Evolutionary conservation across 441 rosid species (phyloP).

Genomic region (Gossypium aridum): DNA sequence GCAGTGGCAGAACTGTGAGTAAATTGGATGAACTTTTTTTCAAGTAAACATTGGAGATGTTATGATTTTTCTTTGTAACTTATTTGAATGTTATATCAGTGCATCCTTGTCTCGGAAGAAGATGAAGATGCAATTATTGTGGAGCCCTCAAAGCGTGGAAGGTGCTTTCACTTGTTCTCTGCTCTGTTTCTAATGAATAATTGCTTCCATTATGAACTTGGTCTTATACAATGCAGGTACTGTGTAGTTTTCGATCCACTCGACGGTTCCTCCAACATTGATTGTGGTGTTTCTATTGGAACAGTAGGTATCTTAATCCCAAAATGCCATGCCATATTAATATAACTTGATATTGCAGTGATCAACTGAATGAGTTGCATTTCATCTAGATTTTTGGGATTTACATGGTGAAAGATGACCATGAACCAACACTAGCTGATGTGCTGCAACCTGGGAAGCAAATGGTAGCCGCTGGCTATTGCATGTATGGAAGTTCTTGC

Average conservation of each 20-base stretch:
- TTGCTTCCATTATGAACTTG: background rate
- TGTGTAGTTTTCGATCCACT: constrained; percentile 93
- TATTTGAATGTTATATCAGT: constrained; percentile 35
- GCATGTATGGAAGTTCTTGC: constrained; percentile 99
- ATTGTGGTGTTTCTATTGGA: constrained; percentile 97
- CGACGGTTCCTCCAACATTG: constrained; percentile 98
- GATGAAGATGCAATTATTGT: constrained; percentile 90
- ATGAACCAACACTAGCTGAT: constrained; percentile 73
- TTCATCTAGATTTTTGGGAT: constrained; percentile 86
- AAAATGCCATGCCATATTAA: background rate
- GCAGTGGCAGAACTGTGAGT: constrained; percentile 97
- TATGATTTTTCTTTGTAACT: background rate
- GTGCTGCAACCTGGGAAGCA: constrained; percentile 86
- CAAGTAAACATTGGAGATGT: background rate
- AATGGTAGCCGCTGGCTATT: constrained; percentile 94
- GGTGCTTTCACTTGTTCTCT: constrained; percentile 28
- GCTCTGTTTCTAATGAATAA: background rate
- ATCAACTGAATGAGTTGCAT: constrained; percentile 21
- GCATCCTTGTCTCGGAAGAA: constrained; percentile 96
- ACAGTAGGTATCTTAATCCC: constrained; percentile 45
- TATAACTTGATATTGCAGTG: constrained; percentile 16
- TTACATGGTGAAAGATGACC: constrained; percentile 57
- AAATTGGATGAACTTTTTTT: background rate
- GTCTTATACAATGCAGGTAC: constrained; percentile 39
- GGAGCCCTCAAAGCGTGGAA: constrained; percentile 71